Conservation (phyloP, 148 eudicot species). For the Rhododendron simsii region DNA sequence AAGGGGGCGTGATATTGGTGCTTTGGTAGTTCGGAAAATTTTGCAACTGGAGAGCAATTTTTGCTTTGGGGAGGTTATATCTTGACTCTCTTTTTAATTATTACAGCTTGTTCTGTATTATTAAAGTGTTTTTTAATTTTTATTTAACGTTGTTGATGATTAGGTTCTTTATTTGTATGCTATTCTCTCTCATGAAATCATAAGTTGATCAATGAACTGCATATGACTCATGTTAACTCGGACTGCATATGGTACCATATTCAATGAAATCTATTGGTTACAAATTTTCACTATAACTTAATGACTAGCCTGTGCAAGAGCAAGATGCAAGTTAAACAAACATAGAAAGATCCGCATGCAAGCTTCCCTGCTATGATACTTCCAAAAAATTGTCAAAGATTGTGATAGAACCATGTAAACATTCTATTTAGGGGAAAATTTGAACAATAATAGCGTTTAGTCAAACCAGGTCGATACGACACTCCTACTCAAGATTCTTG, state of each 20-base stretch:
- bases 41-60: constrained; percentile 94
- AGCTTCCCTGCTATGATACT: neutral
- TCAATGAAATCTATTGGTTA: neutral
- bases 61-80: constrained; percentile 95
- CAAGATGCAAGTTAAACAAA: neutral
- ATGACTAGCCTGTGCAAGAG: neutral
- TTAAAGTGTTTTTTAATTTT: neutral
- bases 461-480: neutral
- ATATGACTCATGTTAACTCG: neutral
- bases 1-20: constrained; percentile 98
- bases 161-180: neutral
- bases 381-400: neutral
- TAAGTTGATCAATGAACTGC: neutral
- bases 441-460: neutral
- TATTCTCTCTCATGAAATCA: neutral
- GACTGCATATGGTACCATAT: neutral
- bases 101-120: constrained; percentile 8
- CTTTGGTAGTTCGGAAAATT: constrained; percentile 81
- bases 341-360: neutral
- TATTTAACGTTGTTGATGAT: neutral
- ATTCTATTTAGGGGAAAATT: neutral
- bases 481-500: neutral
- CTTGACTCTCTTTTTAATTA: constrained; percentile 21
- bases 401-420: neutral
- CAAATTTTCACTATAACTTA: neutral